Percentiles rank a stretch among this genome's conserved stretches.
Conservation (phyloP, 164 flowering plant genomes). For the Chloranthus sessilifolius region DNA sequence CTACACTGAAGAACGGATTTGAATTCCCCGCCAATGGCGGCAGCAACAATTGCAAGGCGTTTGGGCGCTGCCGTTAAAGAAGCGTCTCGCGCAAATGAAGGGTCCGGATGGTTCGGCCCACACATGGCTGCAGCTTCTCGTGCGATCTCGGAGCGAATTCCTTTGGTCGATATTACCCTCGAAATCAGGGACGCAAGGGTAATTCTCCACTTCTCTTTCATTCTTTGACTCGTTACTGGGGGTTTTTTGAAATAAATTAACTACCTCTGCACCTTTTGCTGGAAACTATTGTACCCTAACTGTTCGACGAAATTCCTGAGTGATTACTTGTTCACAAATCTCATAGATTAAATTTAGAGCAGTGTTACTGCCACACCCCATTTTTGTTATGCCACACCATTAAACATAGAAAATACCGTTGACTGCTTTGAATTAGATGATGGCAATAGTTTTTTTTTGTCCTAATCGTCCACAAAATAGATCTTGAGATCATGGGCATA, state of each 20-base stretch:
- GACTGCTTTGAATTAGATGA: too few relatives aligned
- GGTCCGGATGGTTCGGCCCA: constrained; percentile 52
- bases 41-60: constrained; percentile 25
- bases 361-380: too few relatives aligned
- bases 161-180: constrained; percentile 56
- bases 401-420: too few relatives aligned
- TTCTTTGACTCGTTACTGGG: not conserved
- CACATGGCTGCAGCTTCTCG: constrained; percentile 84
- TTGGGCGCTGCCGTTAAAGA: constrained; percentile 32
- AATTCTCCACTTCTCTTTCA: not conserved
- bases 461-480: too few relatives aligned
- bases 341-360: not conserved
- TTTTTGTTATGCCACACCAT: too few relatives aligned
- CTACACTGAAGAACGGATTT: too few relatives aligned
- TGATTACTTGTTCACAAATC: not conserved
- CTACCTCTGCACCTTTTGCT: not conserved
- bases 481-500: too few relatives aligned
- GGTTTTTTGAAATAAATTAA: not conserved
- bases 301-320: constrained; percentile 42
- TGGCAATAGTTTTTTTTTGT: too few relatives aligned
- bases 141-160: constrained; percentile 63
- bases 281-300: not conserved
- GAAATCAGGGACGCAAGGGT: constrained; percentile 92
- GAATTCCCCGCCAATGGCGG: constrained; percentile 19
- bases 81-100: constrained; percentile 18